A percentile compares a stretch with the other conserved stretches of the same genome.
These are phyloP conservation scores for Geosmithia flava DNA, from an alignment of 2,329 filamentous ascomycete genomes.

Conservation along the genomic window DNA sequence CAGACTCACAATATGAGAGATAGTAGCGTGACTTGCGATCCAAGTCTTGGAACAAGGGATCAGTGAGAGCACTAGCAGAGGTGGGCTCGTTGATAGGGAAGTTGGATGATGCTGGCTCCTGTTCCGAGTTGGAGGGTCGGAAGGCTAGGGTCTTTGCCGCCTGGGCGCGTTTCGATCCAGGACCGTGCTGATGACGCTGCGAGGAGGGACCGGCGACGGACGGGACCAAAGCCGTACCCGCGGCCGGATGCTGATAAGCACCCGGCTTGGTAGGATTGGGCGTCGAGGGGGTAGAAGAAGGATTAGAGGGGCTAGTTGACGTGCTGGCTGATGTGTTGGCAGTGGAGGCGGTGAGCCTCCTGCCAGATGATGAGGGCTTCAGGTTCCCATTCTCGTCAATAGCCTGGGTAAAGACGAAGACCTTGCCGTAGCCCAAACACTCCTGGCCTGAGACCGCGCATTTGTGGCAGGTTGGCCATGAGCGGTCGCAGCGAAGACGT, in stretches of 20 bases:
- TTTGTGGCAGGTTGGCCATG: slow-evolving; percentile 46
- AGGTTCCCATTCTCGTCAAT: slow-evolving; percentile 34
- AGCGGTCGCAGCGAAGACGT: slow-evolving; percentile 50
- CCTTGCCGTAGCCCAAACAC: slow-evolving; percentile 49
- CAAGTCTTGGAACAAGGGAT: slow-evolving; percentile 44
- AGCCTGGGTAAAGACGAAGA: slow-evolving; percentile 46
- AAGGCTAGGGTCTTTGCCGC: not conserved
- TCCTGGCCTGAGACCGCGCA: slow-evolving; percentile 40
- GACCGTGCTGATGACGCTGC: not conserved
- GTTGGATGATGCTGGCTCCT: not conserved
- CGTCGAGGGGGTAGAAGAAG: not conserved
- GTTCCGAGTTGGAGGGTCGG: not conserved
- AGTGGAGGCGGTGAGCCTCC: not conserved
- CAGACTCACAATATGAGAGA: slow-evolving; percentile 34
- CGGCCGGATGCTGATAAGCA: not conserved
- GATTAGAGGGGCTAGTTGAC: not conserved
- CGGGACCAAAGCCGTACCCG: not conserved
- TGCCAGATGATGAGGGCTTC: not conserved
- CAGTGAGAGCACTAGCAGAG: slow-evolving; percentile 24
- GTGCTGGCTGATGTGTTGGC: not conserved
- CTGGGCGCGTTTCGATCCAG: not conserved
- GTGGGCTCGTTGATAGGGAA: not conserved
- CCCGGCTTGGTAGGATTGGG: not conserved
- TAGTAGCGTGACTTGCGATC: slow-evolving; percentile 31
- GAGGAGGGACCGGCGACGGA: not conserved